Evolutionary conservation across 1,139 yeast species (phyloP).

Genomic region (Scheffersomyces stambukii): DNA sequence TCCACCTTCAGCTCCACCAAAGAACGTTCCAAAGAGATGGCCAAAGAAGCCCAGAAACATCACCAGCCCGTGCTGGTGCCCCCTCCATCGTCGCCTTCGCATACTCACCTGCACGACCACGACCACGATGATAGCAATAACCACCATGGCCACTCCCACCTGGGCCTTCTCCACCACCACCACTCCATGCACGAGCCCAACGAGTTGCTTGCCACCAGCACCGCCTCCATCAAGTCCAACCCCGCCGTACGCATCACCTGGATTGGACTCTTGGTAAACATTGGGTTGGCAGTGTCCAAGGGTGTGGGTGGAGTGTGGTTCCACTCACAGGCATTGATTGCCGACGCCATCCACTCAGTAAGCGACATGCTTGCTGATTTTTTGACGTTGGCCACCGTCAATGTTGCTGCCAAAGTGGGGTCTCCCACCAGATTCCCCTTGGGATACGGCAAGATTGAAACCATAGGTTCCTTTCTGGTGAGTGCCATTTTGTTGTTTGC

Average conservation of each 20-base stretch:
- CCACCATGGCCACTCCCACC: slow-evolving; percentile 15
- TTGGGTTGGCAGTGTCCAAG: slow-evolving; percentile 81
- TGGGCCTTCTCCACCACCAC: slow-evolving; percentile 17
- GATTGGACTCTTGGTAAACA: slow-evolving; percentile 81
- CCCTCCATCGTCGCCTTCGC: slow-evolving; percentile 2
- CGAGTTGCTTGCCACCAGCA: slow-evolving; percentile 30
- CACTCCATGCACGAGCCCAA: slow-evolving; percentile 40
- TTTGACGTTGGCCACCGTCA: slow-evolving; percentile 83
- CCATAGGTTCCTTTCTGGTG: slow-evolving; percentile 86
- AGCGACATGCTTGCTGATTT: slow-evolving; percentile 89
- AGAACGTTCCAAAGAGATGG: slow-evolving; percentile 4
- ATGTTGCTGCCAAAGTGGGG: slow-evolving; percentile 68
- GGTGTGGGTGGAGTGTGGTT: slow-evolving; percentile 86
- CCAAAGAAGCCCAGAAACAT: slow-evolving; percentile 1
- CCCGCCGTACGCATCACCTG: slow-evolving; percentile 94
- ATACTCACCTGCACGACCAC: slow-evolving; percentile 19
- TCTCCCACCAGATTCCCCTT: slow-evolving; percentile 61
- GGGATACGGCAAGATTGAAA: slow-evolving; percentile 91
- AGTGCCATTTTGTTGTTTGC: slow-evolving; percentile 80
- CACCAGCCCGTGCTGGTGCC: neutral
- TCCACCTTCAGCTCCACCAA: slow-evolving; percentile 7
- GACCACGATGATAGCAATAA: slow-evolving; percentile 26
- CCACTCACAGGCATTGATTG: slow-evolving; percentile 91
- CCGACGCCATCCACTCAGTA: slow-evolving; percentile 90
- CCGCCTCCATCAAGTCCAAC: slow-evolving; percentile 39